Base-by-base conservation (phyloP, 345 rosid genomes). In the Arabis alpina region DNA sequence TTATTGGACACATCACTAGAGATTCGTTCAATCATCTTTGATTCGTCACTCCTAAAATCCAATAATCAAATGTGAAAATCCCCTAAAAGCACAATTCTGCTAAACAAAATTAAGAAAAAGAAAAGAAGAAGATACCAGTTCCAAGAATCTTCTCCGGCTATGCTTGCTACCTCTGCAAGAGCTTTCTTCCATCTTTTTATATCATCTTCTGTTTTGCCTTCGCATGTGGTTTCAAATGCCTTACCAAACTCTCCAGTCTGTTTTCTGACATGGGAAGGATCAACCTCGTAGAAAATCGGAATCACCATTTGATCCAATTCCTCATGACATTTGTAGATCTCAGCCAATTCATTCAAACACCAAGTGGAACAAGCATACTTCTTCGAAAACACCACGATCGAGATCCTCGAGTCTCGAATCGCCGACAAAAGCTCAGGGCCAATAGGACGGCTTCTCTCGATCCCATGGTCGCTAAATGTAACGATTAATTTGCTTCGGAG, bases 251-350 rank as follows among this genome's bases (percentile, higher is more conserved):
- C 32, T 12, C 45, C 57, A 1, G 43, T 34, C 14, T 16, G 56
- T 8, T 64, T 49, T 10, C 69, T 23, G 1, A 64, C 69, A 48
- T 64, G 3, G 13, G 69, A 64, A n/a, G 69, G 69, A 64, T 64
- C 44, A 12, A 64, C 10, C 5, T 34, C 19, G 57, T 64, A 48
- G 32, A 64, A 64, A 49, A 64, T 16, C 3, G 69, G 41, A 4
- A 59, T 30, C 11, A 59, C 49, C 1, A 32, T 32, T 34, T 54
- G 23, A 3, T n/a, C 5, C 16, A 9, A 4, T 15, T 7, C 24
- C 24, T 32, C 3, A 3, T 3, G 13, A 7, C 59, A 16, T 11
- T 48, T 16, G 25, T 48, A 25, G 52, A 48, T 48, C 25, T 48
- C 52, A 0, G 16, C 25, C 25, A 48, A 16, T 16, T 48, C 52